These are phyloP conservation scores for Yamadazyma membranifaciens DNA, from an alignment of 1,139 yeast species.

Conservation along the genomic window DNA sequence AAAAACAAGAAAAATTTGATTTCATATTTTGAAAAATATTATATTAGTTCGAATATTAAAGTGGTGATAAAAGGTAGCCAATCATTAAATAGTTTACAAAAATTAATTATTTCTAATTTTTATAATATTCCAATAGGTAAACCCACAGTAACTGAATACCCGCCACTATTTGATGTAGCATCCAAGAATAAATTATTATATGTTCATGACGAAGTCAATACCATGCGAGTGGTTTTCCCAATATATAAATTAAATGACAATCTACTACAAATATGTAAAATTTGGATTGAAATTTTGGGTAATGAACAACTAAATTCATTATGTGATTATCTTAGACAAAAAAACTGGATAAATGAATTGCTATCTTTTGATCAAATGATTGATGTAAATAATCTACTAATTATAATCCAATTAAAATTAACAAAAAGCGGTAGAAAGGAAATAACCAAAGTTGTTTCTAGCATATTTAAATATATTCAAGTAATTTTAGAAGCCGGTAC, in stretches of 20 bases:
- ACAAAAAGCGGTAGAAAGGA: slow-evolving; percentile 37
- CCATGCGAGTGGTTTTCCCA: slow-evolving; percentile 42
- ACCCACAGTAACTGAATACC: not conserved
- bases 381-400: slow-evolving; percentile 26
- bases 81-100: slow-evolving; percentile 55
- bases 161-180: not conserved
- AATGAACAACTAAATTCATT: slow-evolving; percentile 54
- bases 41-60: slow-evolving; percentile 43
- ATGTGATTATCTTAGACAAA: slow-evolving; percentile 27
- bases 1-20: slow-evolving; percentile 22
- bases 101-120: slow-evolving; percentile 46
- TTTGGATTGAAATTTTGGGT: slow-evolving; percentile 62
- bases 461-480: slow-evolving; percentile 22
- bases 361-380: slow-evolving; percentile 41
- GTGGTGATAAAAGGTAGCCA: slow-evolving; percentile 64
- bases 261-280: slow-evolving; percentile 26
- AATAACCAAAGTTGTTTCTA: slow-evolving; percentile 8
- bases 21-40: slow-evolving; percentile 29
- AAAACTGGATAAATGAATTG: slow-evolving; percentile 29
- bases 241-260: slow-evolving; percentile 13
- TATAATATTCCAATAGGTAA: slow-evolving; percentile 18
- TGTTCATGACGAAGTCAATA: slow-evolving; percentile 5
- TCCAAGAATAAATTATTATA: slow-evolving; percentile 1
- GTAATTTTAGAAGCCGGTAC: slow-evolving; percentile 1
- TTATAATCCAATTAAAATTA: slow-evolving; percentile 47